These are phyloP conservation scores for Arxiozyma bovina DNA, from an alignment of 1,139 yeast genomes.

Conservation along the genomic window DNA sequence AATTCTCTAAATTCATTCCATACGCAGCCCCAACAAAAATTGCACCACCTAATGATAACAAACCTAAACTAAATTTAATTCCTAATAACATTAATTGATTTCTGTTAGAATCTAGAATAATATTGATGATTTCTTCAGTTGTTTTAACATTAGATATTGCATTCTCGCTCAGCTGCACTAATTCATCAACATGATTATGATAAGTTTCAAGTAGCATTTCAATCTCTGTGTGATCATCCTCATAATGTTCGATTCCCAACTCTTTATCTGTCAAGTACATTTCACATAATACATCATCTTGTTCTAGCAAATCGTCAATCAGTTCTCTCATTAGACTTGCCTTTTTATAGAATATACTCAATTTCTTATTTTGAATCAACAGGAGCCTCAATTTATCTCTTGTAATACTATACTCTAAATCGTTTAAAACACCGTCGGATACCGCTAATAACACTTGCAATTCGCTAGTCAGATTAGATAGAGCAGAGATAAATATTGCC, in stretches of 20 bases:
- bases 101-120: conserved; percentile 69
- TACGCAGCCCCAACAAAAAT: conserved; percentile 66
- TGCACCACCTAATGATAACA: conserved; percentile 49
- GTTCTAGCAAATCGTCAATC: conserved; percentile 78
- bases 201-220: conserved; percentile 71
- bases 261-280: conserved; percentile 48
- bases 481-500: conserved; percentile 74
- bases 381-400: conserved; percentile 72
- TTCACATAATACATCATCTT: conserved; percentile 65
- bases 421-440: conserved; percentile 71
- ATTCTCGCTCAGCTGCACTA: conserved; percentile 69
- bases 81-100: conserved; percentile 70
- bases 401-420: conserved; percentile 74
- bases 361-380: conserved; percentile 69
- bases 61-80: conserved; percentile 56
- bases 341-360: conserved; percentile 71
- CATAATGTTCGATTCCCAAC: conserved; percentile 5
- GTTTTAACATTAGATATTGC: conserved; percentile 62
- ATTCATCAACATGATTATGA: conserved; percentile 69
- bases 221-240: conserved; percentile 52
- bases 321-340: conserved; percentile 76
- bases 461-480: conserved; percentile 78
- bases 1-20: conserved; percentile 75
- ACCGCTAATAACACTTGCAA: conserved; percentile 63
- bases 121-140: conserved; percentile 74